Evolutionary conservation across 1,139 yeast genomes (phyloP), one percentile per base, ranked within the genome.

Genomic region (Lodderomyces beijingensis): DNA sequence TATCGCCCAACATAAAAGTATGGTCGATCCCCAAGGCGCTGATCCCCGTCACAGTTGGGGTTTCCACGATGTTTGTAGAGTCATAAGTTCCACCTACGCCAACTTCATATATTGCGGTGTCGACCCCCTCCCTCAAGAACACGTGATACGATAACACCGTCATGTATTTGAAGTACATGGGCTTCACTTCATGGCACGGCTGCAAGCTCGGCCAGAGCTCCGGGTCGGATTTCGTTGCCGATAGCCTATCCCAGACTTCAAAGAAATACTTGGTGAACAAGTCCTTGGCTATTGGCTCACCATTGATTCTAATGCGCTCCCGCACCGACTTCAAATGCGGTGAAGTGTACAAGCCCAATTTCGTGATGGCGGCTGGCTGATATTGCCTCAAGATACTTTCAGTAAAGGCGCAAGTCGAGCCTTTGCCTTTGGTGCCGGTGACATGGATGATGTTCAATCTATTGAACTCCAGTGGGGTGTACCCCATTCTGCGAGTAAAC

Each of bases 21-120:
- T 93, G 99, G 55, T 93, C 99, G 27, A 93, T 83, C 1, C 97
- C 98, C 41, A 93, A 64, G 7, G 91, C 74, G 4, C 93, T 65
- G 13, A 93, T 82, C 25, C 95, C 98, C 23, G 95, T 81, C 1
- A 79, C 93, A 0, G 87, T 75, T 8, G 98, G 98, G 27, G 67
- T 61, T 23, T 70, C 77, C 31, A 93, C 75, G 9, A 93, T 75
- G 53, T 93, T 93, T 8, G 99, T 93, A 9, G 96, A 86, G 57
- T 93, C 99, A 51, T 78, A 86, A 51, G 86, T 93, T 8, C 99
- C 99, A 18, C 99, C 99, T 33, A 93, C 95, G 11, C 99, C 99
- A 16, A 93, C 98, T 55, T 93, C 99, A 50, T 86, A 87, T 28
- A 93, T 82, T 9, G 98, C 97, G 12, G 95, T 77, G 49, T 88